phyloP scores from a whole-genome alignment of 176 grass and related monocot genomes.

The Triticum timopheevii region DNA sequence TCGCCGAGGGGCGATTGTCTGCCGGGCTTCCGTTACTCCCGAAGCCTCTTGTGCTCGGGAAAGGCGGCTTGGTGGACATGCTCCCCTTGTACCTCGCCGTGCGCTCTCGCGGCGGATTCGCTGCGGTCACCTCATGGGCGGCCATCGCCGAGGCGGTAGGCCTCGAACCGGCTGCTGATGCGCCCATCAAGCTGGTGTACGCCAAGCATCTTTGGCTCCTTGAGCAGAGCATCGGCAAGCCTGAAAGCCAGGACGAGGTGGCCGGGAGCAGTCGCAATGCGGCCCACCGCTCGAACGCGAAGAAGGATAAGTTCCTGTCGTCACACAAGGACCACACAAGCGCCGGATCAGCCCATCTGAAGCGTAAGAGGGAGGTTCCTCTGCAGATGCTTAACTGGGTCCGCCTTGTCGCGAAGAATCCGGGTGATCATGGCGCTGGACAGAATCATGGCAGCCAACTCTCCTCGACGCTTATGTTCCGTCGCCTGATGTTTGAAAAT shows the following conservation, averaged over 20 bases:
- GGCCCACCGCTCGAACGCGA: not conserved
- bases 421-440: not conserved
- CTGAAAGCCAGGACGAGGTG: not conserved
- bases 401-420: conserved; percentile 34
- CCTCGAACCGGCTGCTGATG: conserved; percentile 1
- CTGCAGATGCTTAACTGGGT: conserved; percentile 40
- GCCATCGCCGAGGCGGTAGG: conserved; percentile 32
- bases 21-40: not conserved
- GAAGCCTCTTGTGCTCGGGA: not conserved
- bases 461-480: not conserved
- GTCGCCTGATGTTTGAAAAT: conserved; percentile 29
- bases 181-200: conserved; percentile 38
- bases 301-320: conserved; percentile 23
- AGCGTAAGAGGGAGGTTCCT: conserved; percentile 35
- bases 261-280: not conserved
- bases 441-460: not conserved
- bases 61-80: conserved; percentile 33
- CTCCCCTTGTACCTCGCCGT: conserved; percentile 44
- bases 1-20: not conserved
- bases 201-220: conserved; percentile 31
- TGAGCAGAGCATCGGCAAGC: conserved; percentile 17
- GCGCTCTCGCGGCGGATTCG: conserved; percentile 34
- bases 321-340: not conserved
- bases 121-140: conserved; percentile 31
- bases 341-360: conserved; percentile 5